Percentiles rank a stretch among this genome's conserved stretches.
Evolutionary conservation across 2,329 filamentous ascomycete genomes (phyloP).

Genomic region (Rachicladosporium sp.): DNA sequence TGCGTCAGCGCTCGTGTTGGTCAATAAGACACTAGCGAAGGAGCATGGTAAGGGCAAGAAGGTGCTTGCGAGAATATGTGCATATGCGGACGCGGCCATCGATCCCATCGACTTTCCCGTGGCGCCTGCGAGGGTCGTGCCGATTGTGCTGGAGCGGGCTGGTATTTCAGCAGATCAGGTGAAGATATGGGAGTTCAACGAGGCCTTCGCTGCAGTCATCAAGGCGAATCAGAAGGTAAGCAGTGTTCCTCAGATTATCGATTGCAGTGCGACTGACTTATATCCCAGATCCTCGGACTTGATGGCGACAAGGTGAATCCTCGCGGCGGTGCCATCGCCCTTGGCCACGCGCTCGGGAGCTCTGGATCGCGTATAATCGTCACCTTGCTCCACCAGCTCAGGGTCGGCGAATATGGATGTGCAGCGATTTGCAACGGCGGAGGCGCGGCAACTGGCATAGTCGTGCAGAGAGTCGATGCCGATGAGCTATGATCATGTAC

Average conservation of each 20-base stretch:
- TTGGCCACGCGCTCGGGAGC: slow-evolving; percentile 86
- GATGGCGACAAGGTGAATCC: slow-evolving; percentile 72
- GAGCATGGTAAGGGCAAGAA: slow-evolving; percentile 66
- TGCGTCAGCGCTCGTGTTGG: slow-evolving; percentile 77
- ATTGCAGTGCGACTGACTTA: neutral
- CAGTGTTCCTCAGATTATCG: neutral
- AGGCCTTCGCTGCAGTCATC: slow-evolving; percentile 92
- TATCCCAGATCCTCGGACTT: slow-evolving; percentile 61
- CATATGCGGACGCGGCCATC: slow-evolving; percentile 78
- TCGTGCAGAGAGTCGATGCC: slow-evolving; percentile 65
- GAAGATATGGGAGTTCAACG: slow-evolving; percentile 95
- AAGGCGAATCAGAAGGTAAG: slow-evolving; percentile 79
- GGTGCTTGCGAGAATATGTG: slow-evolving; percentile 75
- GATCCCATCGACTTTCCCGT: slow-evolving; percentile 90
- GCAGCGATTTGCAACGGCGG: slow-evolving; percentile 96
- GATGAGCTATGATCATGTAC: slow-evolving; percentile 24
- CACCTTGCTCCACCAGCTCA: slow-evolving; percentile 79
- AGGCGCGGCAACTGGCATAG: slow-evolving; percentile 79
- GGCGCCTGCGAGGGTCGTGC: slow-evolving; percentile 83
- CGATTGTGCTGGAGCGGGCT: slow-evolving; percentile 74
- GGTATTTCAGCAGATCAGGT: slow-evolving; percentile 88
- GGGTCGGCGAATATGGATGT: slow-evolving; percentile 85
- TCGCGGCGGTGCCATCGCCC: slow-evolving; percentile 78
- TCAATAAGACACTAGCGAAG: slow-evolving; percentile 66
- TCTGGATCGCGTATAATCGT: slow-evolving; percentile 85